A percentile compares a stretch with the other conserved stretches of the same genome.
Conservation (phyloP, 2,329 filamentous ascomycete species). For the Parastagonospora nodorum region DNA sequence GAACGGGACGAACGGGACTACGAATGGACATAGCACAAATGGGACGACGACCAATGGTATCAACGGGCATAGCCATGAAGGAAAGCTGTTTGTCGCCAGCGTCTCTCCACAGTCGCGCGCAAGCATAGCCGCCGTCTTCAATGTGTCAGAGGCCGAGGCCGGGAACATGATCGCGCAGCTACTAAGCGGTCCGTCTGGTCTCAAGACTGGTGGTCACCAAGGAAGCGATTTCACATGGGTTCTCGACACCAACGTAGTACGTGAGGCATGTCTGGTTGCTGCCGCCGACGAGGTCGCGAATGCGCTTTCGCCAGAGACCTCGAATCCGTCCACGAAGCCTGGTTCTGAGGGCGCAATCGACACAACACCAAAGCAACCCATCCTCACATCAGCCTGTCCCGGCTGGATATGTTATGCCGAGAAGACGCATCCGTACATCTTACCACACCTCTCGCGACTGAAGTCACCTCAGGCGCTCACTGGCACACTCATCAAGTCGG, state of each 20-base stretch:
- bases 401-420: slow-evolving; percentile 99
- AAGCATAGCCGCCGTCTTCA: slow-evolving; percentile 83
- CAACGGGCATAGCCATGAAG: slow-evolving; percentile 47
- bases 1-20: no score
- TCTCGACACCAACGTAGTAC: slow-evolving; percentile 82
- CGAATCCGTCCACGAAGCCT: slow-evolving; percentile 26
- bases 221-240: slow-evolving; percentile 86
- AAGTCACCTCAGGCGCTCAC: slow-evolving; percentile 94
- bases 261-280: slow-evolving; percentile 78
- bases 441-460: slow-evolving; percentile 86
- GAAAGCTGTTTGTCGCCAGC: slow-evolving; percentile 85
- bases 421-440: slow-evolving; percentile 92
- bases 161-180: slow-evolving; percentile 83
- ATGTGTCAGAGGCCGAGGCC: slow-evolving; percentile 73
- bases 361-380: slow-evolving; percentile 62
- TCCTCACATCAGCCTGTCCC: slow-evolving; percentile 88
- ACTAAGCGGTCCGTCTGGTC: slow-evolving; percentile 70
- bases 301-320: slow-evolving; percentile 35
- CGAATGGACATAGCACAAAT: slow-evolving; percentile 12
- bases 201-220: slow-evolving; percentile 72
- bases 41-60: slow-evolving; percentile 11
- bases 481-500: slow-evolving; percentile 87
- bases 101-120: slow-evolving; percentile 91
- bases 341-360: slow-evolving; percentile 41
- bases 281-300: slow-evolving; percentile 54